Percentiles rank a stretch among this genome's conserved stretches.
These are phyloP conservation scores for Copromyces sp. DNA, from an alignment of 495 filamentous ascomycete genomes.

Conservation along the genomic window DNA sequence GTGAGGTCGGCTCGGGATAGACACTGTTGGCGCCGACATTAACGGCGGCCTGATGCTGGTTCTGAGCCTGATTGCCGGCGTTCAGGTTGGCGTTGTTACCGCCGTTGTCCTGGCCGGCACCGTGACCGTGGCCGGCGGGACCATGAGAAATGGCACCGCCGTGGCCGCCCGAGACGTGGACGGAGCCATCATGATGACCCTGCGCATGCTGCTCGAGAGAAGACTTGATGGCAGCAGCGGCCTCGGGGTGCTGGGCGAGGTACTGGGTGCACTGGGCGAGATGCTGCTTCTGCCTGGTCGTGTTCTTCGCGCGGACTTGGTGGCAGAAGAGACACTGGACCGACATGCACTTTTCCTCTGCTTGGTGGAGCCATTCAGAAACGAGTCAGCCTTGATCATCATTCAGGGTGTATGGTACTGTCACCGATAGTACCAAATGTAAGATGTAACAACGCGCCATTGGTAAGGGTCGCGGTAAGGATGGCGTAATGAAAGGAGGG, in stretches of 20 bases:
- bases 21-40: conserved; percentile 2
- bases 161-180: neutral
- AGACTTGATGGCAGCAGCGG: conserved; percentile 7
- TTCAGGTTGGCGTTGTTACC: neutral
- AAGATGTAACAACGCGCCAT: neutral
- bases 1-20: neutral
- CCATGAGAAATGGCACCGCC: neutral
- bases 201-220: conserved; percentile 2
- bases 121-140: neutral
- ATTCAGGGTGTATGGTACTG: conserved; percentile 1
- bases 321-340: conserved; percentile 23
- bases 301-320: conserved; percentile 21
- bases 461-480: neutral
- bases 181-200: neutral
- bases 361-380: conserved; percentile 1
- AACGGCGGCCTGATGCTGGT: neutral
- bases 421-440: neutral
- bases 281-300: conserved; percentile 23
- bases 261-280: conserved; percentile 16
- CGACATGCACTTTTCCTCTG: conserved; percentile 12
- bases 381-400: conserved; percentile 4
- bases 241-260: conserved; percentile 20
- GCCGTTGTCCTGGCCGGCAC: neutral
- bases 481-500: neutral
- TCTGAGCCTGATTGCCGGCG: neutral